Base-by-base conservation (phyloP, 805 yeast genomes). In the Candida corydali region DNA sequence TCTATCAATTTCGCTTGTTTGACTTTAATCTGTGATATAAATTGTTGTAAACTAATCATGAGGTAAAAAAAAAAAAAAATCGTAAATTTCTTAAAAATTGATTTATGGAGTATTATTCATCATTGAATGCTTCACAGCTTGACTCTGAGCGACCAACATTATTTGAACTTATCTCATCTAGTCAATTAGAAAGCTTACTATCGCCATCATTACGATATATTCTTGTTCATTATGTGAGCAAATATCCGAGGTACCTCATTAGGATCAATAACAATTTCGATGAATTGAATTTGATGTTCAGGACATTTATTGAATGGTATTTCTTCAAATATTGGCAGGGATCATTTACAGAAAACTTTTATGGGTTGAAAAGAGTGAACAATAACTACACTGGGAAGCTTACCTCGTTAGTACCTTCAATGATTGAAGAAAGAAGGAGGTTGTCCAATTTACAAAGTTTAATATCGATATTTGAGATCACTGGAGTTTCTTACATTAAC, bases 341-440 rank as follows among this genome's bases (percentile, higher is more conserved):
- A 0, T 77, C 93, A 2, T 86, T 91, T 51, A 86, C 95, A 0
- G 97, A 91, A 56, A 84, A 85, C 52, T 91, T 91, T 54, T 91
- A 91, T 53, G 98, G 97, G 2, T 61, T 91, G 44, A 87, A 87
- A 52, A 67, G 95, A 32, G 73, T 74, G 19, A 61, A 67, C 1
- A 44, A 51, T 30, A 63, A 56, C 34, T 56, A 60, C 36, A 46
- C 52, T 28, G 43, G 57, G 18, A 65, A 57, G 39, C 44, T 67
- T 39, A 58, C 59, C 11, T 73, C 52, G 48, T 50, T 54, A 39
- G 65, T 51, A 26, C 75, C 65, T 16, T 57, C 60, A 11, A 56
- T 59, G 52, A 59, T 80, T 3, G 82, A 79, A 38, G 60, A 61
- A 25, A 60, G 77, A 43, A 69, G 80, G 37, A 55, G 78, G 23